Conservation (phyloP, 108 stramenopile genomes). For the Stephanodiscus triporus region DNA sequence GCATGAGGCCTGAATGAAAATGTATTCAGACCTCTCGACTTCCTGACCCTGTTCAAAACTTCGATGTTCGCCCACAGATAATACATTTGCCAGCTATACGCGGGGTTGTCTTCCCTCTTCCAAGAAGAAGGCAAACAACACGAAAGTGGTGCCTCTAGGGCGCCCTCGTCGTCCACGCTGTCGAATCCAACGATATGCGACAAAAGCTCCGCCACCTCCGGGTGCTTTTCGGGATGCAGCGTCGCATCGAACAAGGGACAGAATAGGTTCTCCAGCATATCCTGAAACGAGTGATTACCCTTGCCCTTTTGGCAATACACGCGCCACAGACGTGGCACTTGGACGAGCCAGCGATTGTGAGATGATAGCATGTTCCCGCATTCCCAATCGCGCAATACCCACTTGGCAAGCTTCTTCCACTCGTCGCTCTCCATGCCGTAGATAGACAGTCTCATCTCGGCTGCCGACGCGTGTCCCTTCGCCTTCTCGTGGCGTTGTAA, state of each 20-base stretch:
- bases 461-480: slow-evolving; percentile 92
- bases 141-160: slow-evolving; percentile 69
- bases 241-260: slow-evolving; percentile 97
- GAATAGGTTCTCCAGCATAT: slow-evolving; percentile 98
- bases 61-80: slow-evolving; percentile 94
- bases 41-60: slow-evolving; percentile 88
- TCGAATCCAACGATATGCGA: slow-evolving; percentile 97
- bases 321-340: slow-evolving; percentile 95
- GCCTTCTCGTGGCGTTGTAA: slow-evolving; percentile 80
- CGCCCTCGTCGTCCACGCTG: slow-evolving; percentile 98
- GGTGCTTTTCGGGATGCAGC: slow-evolving; percentile 89
- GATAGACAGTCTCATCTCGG: slow-evolving; percentile 95
- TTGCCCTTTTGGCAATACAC: slow-evolving; percentile 83
- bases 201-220: slow-evolving; percentile 93
- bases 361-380: slow-evolving; percentile 86
- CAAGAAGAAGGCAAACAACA: slow-evolving; percentile 77
- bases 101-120: slow-evolving; percentile 83
- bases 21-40: slow-evolving; percentile 85
- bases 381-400: slow-evolving; percentile 84
- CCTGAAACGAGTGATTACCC: slow-evolving; percentile 66
- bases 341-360: slow-evolving; percentile 99
- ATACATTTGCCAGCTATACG: slow-evolving; percentile 93
- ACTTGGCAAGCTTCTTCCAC: slow-evolving; percentile 90
- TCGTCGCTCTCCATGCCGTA: slow-evolving; percentile 96
- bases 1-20: slow-evolving; percentile 95